phyloP scores from a whole-genome alignment of 2,329 filamentous ascomycete genomes.

The Ophiostoma australiae region DNA sequence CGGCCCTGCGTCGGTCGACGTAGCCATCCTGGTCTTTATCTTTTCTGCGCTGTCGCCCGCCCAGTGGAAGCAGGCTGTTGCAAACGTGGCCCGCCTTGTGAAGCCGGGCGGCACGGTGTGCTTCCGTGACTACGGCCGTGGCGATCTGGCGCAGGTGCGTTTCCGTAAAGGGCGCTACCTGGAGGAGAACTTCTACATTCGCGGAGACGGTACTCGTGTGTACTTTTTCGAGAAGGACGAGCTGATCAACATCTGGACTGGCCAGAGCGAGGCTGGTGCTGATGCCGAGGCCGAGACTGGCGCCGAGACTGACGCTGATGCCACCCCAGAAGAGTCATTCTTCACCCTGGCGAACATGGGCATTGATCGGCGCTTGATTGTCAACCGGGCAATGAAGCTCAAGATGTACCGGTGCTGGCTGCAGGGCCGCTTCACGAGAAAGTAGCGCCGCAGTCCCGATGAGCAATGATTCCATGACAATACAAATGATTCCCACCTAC shows the following conservation, averaged over 20 bases:
- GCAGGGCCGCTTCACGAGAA: slow-evolving; percentile 75
- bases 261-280: slow-evolving; percentile 27
- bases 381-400: slow-evolving; percentile 82
- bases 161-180: slow-evolving; percentile 95
- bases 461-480: slow-evolving; percentile 18
- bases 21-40: slow-evolving; percentile 93
- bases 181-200: slow-evolving; percentile 94
- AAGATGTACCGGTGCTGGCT: slow-evolving; percentile 99
- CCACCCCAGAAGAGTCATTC: slow-evolving; percentile 30
- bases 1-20: slow-evolving; percentile 73
- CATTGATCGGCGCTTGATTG: slow-evolving; percentile 80
- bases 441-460: slow-evolving; percentile 32
- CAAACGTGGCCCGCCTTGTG: slow-evolving; percentile 74
- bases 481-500: slow-evolving; percentile 4
- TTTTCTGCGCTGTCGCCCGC: slow-evolving; percentile 83
- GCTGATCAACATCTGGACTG: slow-evolving; percentile 72
- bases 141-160: slow-evolving; percentile 90
- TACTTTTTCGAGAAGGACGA: slow-evolving; percentile 95
- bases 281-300: slow-evolving; percentile 14
- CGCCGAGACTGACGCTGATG: neutral
- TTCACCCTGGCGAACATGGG: slow-evolving; percentile 77
- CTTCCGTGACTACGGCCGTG: slow-evolving; percentile 94
- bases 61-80: slow-evolving; percentile 79
- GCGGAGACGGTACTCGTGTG: slow-evolving; percentile 90
- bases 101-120: slow-evolving; percentile 91